A percentile compares a stretch with the other conserved stretches of the same genome.
phyloP scores from a whole-genome alignment of 148 eudicot species.

The Polygonum maritimum region DNA sequence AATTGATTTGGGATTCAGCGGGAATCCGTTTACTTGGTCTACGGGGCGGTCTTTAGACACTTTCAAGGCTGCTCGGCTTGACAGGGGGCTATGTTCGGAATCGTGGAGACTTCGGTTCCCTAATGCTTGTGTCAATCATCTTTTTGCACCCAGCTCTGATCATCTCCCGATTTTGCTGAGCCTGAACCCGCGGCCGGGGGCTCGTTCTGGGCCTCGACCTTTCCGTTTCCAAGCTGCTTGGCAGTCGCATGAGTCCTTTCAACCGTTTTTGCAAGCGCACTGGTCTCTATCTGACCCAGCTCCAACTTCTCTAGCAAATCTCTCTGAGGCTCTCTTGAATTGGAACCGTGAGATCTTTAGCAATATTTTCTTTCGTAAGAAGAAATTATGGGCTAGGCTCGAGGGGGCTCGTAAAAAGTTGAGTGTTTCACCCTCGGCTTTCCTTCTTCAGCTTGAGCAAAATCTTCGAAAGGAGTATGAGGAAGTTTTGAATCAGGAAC shows the following conservation, averaged over 20 bases:
- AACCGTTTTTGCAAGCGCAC: too few species aligned
- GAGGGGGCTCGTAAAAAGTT: neutral
- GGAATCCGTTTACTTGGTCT: neutral
- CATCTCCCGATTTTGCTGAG: neutral
- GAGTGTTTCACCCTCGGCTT: too few species aligned
- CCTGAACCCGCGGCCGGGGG: too few species aligned
- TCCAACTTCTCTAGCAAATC: too few species aligned
- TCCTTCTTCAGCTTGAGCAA: neutral
- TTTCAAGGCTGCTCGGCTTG: neutral
- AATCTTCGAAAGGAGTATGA: neutral
- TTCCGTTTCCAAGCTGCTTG: neutral
- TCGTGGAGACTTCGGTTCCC: neutral
- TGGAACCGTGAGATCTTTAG: too few species aligned
- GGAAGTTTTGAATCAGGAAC: neutral
- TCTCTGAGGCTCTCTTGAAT: too few species aligned
- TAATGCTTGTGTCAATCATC: neutral
- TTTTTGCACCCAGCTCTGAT: neutral
- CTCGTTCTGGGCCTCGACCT: neutral
- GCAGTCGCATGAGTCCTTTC: too few species aligned
- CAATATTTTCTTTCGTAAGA: too few species aligned
- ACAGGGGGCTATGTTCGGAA: neutral
- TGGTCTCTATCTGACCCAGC: too few species aligned
- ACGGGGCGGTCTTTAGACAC: neutral
- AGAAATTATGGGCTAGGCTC: neutral
- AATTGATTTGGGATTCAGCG: neutral